Evolutionary conservation across 306 rosid genomes (phyloP).

Genomic region (Bauhinia variegata): DNA sequence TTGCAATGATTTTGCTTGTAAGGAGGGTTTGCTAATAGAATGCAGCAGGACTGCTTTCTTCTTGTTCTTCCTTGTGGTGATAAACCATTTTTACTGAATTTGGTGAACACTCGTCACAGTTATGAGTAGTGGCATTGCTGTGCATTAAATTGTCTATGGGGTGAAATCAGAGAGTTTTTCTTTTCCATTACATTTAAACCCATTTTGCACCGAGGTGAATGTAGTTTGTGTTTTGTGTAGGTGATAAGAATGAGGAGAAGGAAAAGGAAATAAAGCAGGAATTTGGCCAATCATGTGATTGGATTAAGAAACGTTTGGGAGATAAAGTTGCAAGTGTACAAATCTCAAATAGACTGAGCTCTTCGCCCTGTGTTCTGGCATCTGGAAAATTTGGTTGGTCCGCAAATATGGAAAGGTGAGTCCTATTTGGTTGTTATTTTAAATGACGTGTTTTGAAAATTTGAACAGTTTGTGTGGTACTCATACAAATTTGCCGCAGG

Average conservation of each 20-base stretch:
- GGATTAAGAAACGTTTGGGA: constrained; percentile 91
- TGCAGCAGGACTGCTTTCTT: constrained; percentile 19
- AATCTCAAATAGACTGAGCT: constrained; percentile 84
- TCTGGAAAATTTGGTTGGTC: constrained; percentile 99
- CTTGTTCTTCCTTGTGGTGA: constrained; percentile 5
- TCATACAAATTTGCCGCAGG: constrained; percentile 51
- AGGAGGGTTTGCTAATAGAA: neutral
- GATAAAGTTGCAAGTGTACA: constrained; percentile 93
- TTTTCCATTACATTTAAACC: constrained; percentile 5
- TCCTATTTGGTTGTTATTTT: constrained; percentile 4
- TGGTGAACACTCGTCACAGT: neutral
- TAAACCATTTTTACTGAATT: constrained; percentile 1
- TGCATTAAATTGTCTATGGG: neutral
- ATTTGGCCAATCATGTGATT: constrained; percentile 83
- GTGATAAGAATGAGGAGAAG: constrained; percentile 90
- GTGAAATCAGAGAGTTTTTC: constrained; percentile 23
- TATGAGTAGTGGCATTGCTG: neutral
- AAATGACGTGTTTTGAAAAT: constrained; percentile 12
- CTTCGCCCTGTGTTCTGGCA: constrained; percentile 94
- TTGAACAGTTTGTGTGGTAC: neutral
- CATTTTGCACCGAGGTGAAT: neutral
- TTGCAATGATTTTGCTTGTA: neutral
- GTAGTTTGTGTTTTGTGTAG: constrained; percentile 47
- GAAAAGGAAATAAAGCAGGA: constrained; percentile 90
- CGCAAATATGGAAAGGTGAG: constrained; percentile 96